Conservation (phyloP, 2,329 filamentous ascomycete genomes). For the Nothopassalora personata region DNA sequence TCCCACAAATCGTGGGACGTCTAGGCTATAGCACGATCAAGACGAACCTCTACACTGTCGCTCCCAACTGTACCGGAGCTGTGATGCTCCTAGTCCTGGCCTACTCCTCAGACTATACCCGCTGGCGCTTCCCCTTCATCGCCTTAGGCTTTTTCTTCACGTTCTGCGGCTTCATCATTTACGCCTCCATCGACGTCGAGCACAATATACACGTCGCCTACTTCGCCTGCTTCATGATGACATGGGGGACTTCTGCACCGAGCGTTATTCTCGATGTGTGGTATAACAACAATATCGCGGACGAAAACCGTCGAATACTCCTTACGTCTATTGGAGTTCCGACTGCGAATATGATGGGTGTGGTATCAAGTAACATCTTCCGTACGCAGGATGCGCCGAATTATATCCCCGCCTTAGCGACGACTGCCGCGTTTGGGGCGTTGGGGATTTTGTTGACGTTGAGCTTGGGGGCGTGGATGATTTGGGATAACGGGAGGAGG, state of each 20-base stretch:
- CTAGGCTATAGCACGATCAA: constrained; percentile 53
- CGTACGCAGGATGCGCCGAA: constrained; percentile 58
- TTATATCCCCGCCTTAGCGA: constrained; percentile 61
- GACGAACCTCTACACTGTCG: constrained; percentile 77
- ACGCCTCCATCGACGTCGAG: constrained; percentile 61
- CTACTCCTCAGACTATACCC: constrained; percentile 61
- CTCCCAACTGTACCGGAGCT: constrained; percentile 70
- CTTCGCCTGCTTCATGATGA: constrained; percentile 60
- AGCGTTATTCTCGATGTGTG: constrained; percentile 63
- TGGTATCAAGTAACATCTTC: constrained; percentile 66
- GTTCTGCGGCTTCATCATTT: constrained; percentile 74
- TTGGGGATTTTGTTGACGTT: constrained; percentile 52
- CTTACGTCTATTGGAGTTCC: constrained; percentile 69
- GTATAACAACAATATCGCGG: constrained; percentile 80
- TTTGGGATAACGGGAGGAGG: constrained; percentile 58
- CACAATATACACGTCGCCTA: constrained; percentile 62
- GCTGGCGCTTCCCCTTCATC: constrained; percentile 69
- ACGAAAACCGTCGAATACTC: constrained; percentile 66
- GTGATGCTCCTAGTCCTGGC: constrained; percentile 67
- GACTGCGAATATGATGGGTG: constrained; percentile 69
- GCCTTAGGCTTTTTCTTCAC: constrained; percentile 68
- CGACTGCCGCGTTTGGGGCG: constrained; percentile 60
- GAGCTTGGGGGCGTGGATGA: constrained; percentile 59
- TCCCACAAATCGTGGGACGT: constrained; percentile 53
- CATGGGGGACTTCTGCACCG: constrained; percentile 68